Evolutionary conservation across 441 rosid species (phyloP).

Genomic region (Isatis lusitanica): DNA sequence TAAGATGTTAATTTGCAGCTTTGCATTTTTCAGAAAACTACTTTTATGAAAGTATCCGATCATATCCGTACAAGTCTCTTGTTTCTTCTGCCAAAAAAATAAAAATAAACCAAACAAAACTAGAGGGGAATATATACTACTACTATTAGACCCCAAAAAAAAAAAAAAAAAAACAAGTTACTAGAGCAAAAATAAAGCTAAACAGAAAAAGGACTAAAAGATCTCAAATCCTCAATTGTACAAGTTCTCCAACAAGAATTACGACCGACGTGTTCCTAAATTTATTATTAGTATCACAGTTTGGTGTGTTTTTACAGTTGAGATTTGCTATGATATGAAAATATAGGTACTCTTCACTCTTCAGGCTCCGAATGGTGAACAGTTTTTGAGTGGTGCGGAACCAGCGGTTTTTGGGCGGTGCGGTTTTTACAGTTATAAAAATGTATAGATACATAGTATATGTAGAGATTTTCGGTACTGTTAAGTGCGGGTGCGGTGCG

Average conservation of each 20-base stretch:
- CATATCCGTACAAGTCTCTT: constrained; percentile 6
- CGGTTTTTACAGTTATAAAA: too few species aligned
- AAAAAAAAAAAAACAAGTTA: not conserved
- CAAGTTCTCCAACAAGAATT: not conserved
- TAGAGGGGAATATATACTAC: too few species aligned
- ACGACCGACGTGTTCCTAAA: not conserved
- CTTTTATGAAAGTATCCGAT: not conserved
- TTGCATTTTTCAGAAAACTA: not conserved
- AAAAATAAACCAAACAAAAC: not conserved
- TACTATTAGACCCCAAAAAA: too few species aligned
- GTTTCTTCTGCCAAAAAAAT: constrained; percentile 2
- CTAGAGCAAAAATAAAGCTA: not conserved
- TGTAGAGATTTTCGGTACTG: too few species aligned
- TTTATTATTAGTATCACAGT: not conserved
- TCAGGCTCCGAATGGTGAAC: too few species aligned
- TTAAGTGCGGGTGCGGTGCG: too few species aligned
- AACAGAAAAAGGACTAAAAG: not conserved
- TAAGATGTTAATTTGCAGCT: not conserved
- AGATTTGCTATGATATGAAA: not conserved
- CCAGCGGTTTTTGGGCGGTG: too few species aligned
- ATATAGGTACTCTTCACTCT: not conserved
- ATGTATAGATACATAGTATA: too few species aligned
- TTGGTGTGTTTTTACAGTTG: not conserved
- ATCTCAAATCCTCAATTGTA: not conserved
- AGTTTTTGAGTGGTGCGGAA: too few species aligned